Percentiles rank a stretch among this genome's conserved stretches.
Conservation (phyloP, 1,284 basidiomycete genomes). For the Melampsora larici-populina region DNA sequence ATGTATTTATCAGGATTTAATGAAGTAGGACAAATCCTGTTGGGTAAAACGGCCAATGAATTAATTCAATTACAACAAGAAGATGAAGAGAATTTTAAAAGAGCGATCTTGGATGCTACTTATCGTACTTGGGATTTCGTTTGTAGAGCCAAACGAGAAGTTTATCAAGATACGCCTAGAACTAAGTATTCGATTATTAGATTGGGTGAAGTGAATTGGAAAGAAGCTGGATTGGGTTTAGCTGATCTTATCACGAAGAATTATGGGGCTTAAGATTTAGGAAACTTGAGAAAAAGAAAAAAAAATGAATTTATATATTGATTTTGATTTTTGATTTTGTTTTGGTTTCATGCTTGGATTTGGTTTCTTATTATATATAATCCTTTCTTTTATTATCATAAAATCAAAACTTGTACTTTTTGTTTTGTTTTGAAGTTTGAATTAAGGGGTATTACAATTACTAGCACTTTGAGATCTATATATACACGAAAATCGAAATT, state of each 20-base stretch:
- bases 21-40: constrained; percentile 74
- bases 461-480: too few relatives aligned
- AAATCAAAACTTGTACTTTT: too few relatives aligned
- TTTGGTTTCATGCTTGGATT: too few relatives aligned
- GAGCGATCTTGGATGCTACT: constrained; percentile 18
- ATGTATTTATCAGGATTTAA: constrained; percentile 96
- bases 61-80: constrained; percentile 54
- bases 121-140: constrained; percentile 28
- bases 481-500: too few relatives aligned
- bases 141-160: constrained; percentile 33
- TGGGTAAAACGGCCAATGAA: constrained; percentile 73
- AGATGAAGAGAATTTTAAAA: constrained; percentile 23
- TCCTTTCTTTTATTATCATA: too few relatives aligned
- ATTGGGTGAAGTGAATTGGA: constrained; percentile 28
- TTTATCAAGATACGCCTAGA: constrained; percentile 25
- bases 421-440: too few relatives aligned
- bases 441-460: too few relatives aligned
- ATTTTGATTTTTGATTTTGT: too few relatives aligned
- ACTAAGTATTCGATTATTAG: constrained; percentile 33
- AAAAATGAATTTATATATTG: too few relatives aligned
- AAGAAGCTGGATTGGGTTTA: constrained; percentile 14
- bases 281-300: too few relatives aligned
- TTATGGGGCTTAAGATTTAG: not conserved
- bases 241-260: constrained; percentile 8
- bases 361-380: too few relatives aligned